Evolutionary conservation across 768 basidiomycete species (phyloP), one percentile per base, ranked within the genome.

Genomic region (Agaricus bisporus): DNA sequence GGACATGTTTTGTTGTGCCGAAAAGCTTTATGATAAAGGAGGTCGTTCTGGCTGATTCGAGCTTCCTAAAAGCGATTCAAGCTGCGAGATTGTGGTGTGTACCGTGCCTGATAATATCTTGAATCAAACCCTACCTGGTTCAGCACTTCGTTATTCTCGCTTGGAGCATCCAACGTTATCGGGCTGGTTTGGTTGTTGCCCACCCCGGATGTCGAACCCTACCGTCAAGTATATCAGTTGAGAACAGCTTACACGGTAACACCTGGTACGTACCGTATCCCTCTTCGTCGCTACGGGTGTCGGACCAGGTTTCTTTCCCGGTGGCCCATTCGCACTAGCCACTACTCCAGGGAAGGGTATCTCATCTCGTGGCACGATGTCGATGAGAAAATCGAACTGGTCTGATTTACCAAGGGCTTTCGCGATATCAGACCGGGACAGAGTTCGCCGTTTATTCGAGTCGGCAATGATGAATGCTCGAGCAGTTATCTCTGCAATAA

Each of bases 321-420:
- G 46, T 12, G 53, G 47, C 1, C 53, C 53, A 43, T 54, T 48
- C 29, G 53, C 46, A 42, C 41, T 54, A 5, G 56, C 26, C 12
- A 56, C 37, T 10, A 36, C 63, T 42, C 61, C 60, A 8, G 67
- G 66, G 52, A 75, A 74, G 2, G 65, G 66, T 8, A 73, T 66
- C 55, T 91, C 89, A 55, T 95, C 95, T 41, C 94, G 75, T 0
- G 95, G 95, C 1, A 95, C 86, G 54, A 97, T 92, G 68, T 98
- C 95, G 65, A 98, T 95, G 54, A 98, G 74, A 64, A 98, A 98
- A 72, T 98, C 95, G 62, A 98, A 98, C 67, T 95, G 93, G 71
- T 98, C 95, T 4, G 88, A 89, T 68, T 93, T 92, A 61, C 83
- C 82, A 56, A 97, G 78, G 0, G 95, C 95, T 63, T 92, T 90